Evolutionary conservation across 139 green algal species (phyloP).

Genomic region (Nannochloris sp.): DNA sequence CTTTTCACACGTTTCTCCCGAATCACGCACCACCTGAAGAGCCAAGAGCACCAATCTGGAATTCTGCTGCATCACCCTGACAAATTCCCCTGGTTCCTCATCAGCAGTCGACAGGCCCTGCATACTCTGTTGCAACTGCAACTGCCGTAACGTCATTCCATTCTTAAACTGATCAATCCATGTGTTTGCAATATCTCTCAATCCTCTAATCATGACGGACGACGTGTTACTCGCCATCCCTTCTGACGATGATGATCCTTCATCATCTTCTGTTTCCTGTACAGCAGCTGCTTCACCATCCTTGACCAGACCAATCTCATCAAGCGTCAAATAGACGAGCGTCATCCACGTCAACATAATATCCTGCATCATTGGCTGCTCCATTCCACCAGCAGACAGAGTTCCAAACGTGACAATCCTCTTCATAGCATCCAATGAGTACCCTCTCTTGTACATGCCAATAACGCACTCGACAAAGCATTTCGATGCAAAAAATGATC

Average conservation of each 20-base stretch:
- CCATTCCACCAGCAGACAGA: neutral
- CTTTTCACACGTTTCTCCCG: constrained; percentile 4
- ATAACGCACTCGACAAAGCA: constrained; percentile 58
- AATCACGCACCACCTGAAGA: constrained; percentile 36
- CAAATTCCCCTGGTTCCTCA: constrained; percentile 8
- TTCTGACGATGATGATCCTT: neutral
- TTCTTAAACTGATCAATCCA: constrained; percentile 34
- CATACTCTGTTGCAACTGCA: constrained; percentile 38
- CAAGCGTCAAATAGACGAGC: constrained; percentile 47
- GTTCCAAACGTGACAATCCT: constrained; percentile 15
- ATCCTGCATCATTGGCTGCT: constrained; percentile 27
- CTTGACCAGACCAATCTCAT: constrained; percentile 38
- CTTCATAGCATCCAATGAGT: constrained; percentile 28
- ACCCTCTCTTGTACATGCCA: constrained; percentile 28
- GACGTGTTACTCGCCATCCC: neutral
- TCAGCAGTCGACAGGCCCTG: constrained; percentile 2
- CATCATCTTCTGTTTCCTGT: neutral
- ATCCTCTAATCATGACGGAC: constrained; percentile 8
- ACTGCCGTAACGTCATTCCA: constrained; percentile 21
- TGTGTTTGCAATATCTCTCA: constrained; percentile 37
- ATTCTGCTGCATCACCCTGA: constrained; percentile 58
- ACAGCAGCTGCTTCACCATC: neutral
- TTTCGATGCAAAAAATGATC: constrained; percentile 47
- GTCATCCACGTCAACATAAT: constrained; percentile 47
- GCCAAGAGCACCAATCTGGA: constrained; percentile 51